Conservation (phyloP, 1,284 basidiomycete species). For the Tetrapyrgos nigripes region DNA sequence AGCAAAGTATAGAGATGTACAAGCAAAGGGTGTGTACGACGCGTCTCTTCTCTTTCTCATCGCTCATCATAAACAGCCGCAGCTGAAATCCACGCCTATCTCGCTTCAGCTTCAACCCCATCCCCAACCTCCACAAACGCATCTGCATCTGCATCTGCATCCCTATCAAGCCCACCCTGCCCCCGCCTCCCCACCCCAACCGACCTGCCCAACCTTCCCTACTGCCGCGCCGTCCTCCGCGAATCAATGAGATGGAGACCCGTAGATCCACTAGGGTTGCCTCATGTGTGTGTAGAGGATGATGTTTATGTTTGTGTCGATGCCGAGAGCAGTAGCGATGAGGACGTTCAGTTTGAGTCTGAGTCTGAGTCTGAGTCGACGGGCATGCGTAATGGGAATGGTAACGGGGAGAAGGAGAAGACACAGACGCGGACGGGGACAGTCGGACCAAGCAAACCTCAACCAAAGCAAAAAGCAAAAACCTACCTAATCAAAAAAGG, state of each 20-base stretch:
- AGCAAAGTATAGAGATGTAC: not conserved
- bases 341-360: too few species aligned
- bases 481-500: slow-evolving; percentile 4
- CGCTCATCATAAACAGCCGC: not conserved
- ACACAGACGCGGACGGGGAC: too few species aligned
- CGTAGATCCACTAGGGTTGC: slow-evolving; percentile 15
- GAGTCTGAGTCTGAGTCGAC: too few species aligned
- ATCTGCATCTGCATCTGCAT: too few species aligned
- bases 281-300: slow-evolving; percentile 17
- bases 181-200: slow-evolving; percentile 24
- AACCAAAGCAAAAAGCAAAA: too few species aligned
- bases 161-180: too few species aligned
- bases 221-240: slow-evolving; percentile 7
- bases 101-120: not conserved
- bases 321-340: too few species aligned
- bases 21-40: not conserved
- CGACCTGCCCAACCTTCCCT: slow-evolving; percentile 10
- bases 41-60: not conserved
- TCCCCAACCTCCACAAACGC: too few species aligned
- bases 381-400: not conserved
- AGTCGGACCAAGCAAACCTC: too few species aligned
- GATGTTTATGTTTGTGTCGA: not conserved
- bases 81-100: not conserved
- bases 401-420: too few species aligned
- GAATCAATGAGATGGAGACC: slow-evolving; percentile 17